phyloP scores from a whole-genome alignment of 495 filamentous ascomycete species.

The Daldinia concentrica region DNA sequence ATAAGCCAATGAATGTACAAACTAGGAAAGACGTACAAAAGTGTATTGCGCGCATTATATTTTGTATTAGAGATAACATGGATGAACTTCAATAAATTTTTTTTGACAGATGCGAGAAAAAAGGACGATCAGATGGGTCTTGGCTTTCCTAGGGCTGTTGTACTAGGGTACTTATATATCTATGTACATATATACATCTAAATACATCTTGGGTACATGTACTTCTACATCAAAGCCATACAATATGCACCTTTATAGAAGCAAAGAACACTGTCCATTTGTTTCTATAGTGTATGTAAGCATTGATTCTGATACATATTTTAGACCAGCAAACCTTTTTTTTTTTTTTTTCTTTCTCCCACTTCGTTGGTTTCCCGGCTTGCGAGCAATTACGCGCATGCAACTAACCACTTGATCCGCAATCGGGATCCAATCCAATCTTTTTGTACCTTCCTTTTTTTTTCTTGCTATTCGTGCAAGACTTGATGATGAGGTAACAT shows the following conservation, averaged over 20 bases:
- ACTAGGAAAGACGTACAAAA: neutral
- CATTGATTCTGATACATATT: neutral
- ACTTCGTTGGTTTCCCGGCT: slow-evolving; percentile 16
- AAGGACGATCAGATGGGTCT: slow-evolving; percentile 1
- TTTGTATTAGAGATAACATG: neutral
- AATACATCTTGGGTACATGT: neutral
- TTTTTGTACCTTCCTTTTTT: slow-evolving; percentile 3
- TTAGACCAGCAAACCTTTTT: slow-evolving; percentile 40
- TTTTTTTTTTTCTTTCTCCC: slow-evolving; percentile 20
- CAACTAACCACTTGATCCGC: slow-evolving; percentile 29
- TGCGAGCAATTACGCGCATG: slow-evolving; percentile 38
- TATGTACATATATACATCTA: neutral
- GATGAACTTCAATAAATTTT: neutral
- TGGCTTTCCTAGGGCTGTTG: neutral
- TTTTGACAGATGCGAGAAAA: neutral
- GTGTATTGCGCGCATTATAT: neutral
- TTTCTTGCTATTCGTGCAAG: neutral
- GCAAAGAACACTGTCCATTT: neutral
- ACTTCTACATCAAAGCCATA: neutral
- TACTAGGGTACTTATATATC: neutral
- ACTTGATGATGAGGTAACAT: slow-evolving; percentile 9
- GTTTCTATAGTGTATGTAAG: slow-evolving; percentile 12
- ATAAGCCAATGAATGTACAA: neutral
- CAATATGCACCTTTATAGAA: neutral
- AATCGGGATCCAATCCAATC: slow-evolving; percentile 21